Base-by-base conservation (phyloP, 108 stramenopile genomes). In the Chaetoceros tenuissimus region DNA sequence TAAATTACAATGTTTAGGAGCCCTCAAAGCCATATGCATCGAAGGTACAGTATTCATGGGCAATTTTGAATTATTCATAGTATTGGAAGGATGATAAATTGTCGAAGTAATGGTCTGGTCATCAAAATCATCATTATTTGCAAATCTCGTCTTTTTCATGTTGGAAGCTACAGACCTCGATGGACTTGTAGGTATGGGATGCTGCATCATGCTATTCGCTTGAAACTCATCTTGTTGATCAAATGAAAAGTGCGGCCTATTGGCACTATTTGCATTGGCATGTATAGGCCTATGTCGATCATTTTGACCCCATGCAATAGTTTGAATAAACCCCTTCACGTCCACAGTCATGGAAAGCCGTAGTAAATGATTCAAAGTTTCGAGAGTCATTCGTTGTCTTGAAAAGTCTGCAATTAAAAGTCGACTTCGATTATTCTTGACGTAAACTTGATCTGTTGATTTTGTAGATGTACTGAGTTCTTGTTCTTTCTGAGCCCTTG, bases 21-120 rank as follows among this genome's bases (percentile, higher is more conserved):
- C 79, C n/a, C 90, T 80, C 21, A 85, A 62, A 1, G 86, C 71
- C 25, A 92, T 64, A 50, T 85, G 79, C 81, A 85, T 87, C 30
- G 86, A 85, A 3, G 81, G 70, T 22, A 31, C 27, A 3, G 28
- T 51, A 20, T 60, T 24, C 53, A 23, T 18, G 21, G 28, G 18
- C 8, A 1, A 53, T 53, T 50, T 59, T 16, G 26, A 44, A 30
- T 3, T 49, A 30, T 29, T 57, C 21, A 22, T 20, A 30, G 49
- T 21, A 0, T 1, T 34, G 21, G 1, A 30, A 8, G 3, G 34
- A 21, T 34, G 0, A 10, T 48, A 16, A 48, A n/a, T 57, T 46
- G 16, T 51, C 51, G 53, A 21, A 3, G 23, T 10, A 10, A 40
- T 13, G 8, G 34, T 40, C 13, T 40, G 34, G 13, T 40, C 34